Evolutionary conservation across 805 yeast genomes (phyloP).

Genomic region (Metschnikowia amazonensis): DNA sequence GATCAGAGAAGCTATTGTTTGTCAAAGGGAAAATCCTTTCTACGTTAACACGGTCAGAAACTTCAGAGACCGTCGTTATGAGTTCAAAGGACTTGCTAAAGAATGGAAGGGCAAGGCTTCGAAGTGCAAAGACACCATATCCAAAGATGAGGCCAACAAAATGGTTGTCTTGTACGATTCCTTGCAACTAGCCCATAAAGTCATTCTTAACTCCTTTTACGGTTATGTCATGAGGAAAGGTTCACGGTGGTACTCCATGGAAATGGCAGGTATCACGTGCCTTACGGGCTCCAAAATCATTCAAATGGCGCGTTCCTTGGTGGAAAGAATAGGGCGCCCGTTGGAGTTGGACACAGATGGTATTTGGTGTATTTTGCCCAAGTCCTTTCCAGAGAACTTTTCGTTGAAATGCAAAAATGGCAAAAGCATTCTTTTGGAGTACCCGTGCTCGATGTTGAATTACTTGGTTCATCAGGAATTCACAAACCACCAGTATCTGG

Average conservation of each 20-base stretch:
- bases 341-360: conserved; percentile 98
- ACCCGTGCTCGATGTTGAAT: conserved; percentile 95
- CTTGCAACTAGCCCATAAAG: conserved; percentile 93
- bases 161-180: conserved; percentile 94
- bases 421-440: conserved; percentile 70
- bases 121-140: conserved; percentile 54
- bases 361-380: conserved; percentile 97
- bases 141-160: conserved; percentile 84
- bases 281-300: conserved; percentile 96
- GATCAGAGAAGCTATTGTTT: conserved; percentile 87
- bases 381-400: conserved; percentile 88
- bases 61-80: conserved; percentile 94
- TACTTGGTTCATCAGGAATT: conserved; percentile 86
- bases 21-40: conserved; percentile 97
- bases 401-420: conserved; percentile 71
- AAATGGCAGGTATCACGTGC: conserved; percentile 99
- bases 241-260: conserved; percentile 99
- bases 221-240: conserved; percentile 99
- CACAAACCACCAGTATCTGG: conserved; percentile 94
- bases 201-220: conserved; percentile 91
- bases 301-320: conserved; percentile 91
- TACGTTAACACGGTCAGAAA: conserved; percentile 91
- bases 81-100: conserved; percentile 88
- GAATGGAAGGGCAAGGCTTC: conserved; percentile 84
- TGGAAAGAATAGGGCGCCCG: conserved; percentile 92